A percentile compares a stretch with the other conserved stretches of the same genome.
Evolutionary conservation across 2,329 filamentous ascomycete species (phyloP).

Genomic region (Passalora sequoiae): DNA sequence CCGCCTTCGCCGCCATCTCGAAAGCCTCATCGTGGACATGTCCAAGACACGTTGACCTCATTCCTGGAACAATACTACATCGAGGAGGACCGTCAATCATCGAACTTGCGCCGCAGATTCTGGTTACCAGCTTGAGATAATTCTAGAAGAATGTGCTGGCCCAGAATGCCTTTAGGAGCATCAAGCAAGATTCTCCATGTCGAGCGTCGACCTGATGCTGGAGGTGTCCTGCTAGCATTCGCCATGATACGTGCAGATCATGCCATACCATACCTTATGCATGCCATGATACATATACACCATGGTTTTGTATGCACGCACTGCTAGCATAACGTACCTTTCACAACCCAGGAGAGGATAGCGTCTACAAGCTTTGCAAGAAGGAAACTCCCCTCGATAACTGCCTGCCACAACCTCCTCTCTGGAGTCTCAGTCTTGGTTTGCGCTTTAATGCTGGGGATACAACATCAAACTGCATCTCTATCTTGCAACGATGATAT

Average conservation of each 20-base stretch:
- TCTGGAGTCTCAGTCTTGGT: conserved; percentile 1
- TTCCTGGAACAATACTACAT: too few species aligned
- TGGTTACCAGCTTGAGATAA: too few species aligned
- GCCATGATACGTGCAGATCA: neutral
- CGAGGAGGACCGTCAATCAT: too few species aligned
- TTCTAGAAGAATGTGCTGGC: too few species aligned
- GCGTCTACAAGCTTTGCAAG: conserved; percentile 9
- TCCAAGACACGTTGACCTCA: too few species aligned
- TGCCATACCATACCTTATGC: neutral
- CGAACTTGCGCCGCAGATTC: too few species aligned
- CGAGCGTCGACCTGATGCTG: neutral
- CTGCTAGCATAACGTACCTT: conserved; percentile 9
- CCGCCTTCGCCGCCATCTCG: too few species aligned
- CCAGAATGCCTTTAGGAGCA: too few species aligned
- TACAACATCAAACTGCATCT: neutral
- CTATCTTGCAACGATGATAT: too few species aligned
- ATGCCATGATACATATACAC: neutral
- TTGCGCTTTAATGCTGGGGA: conserved; percentile 1
- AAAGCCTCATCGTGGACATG: too few species aligned
- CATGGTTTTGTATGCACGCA: neutral
- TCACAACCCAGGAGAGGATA: conserved; percentile 4
- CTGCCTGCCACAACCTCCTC: conserved; percentile 5
- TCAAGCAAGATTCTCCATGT: too few species aligned
- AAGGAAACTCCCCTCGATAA: neutral
- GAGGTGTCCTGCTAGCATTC: neutral